Percentiles rank a stretch among this genome's conserved stretches.
phyloP scores from a whole-genome alignment of 805 yeast genomes.

The Priceomyces haplophilus region DNA sequence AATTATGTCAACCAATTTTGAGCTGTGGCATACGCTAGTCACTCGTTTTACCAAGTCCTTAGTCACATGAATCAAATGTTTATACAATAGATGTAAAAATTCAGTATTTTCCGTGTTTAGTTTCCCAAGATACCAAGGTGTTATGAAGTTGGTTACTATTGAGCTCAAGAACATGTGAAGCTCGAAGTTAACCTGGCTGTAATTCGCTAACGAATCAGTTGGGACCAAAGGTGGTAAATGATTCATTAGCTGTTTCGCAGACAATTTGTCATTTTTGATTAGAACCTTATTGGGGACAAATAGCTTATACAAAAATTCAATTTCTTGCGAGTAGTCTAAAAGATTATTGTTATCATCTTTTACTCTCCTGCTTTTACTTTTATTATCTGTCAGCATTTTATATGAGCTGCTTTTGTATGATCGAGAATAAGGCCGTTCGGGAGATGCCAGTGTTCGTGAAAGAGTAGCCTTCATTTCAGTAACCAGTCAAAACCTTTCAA shows the following conservation, averaged over 20 bases:
- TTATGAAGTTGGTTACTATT: constrained; percentile 21
- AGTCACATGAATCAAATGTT: constrained; percentile 22
- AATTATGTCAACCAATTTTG: constrained; percentile 14
- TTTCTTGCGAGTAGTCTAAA: constrained; percentile 24
- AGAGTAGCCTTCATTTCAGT: neutral
- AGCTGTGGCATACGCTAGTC: constrained; percentile 7
- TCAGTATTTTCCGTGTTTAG: constrained; percentile 32
- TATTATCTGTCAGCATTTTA: constrained; percentile 4
- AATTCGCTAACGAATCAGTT: constrained; percentile 11
- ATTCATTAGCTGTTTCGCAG: constrained; percentile 22
- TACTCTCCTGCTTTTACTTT: constrained; percentile 6
- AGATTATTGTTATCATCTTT: constrained; percentile 17
- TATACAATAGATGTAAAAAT: constrained; percentile 25
- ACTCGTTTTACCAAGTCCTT: constrained; percentile 22
- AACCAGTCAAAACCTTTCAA: too few relatives aligned
- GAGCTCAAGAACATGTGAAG: constrained; percentile 37
- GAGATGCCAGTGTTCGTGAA: neutral
- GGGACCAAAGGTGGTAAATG: constrained; percentile 30
- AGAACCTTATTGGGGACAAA: constrained; percentile 33
- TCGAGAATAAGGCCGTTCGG: neutral
- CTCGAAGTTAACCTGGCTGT: constrained; percentile 26
- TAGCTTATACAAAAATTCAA: constrained; percentile 29
- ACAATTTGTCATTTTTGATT: constrained; percentile 27
- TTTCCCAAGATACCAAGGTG: constrained; percentile 26
- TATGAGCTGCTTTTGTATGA: constrained; percentile 1